These are phyloP conservation scores for Astrothelium subdiscretum DNA, from an alignment of 495 filamentous ascomycete species.

Conservation along the genomic window DNA sequence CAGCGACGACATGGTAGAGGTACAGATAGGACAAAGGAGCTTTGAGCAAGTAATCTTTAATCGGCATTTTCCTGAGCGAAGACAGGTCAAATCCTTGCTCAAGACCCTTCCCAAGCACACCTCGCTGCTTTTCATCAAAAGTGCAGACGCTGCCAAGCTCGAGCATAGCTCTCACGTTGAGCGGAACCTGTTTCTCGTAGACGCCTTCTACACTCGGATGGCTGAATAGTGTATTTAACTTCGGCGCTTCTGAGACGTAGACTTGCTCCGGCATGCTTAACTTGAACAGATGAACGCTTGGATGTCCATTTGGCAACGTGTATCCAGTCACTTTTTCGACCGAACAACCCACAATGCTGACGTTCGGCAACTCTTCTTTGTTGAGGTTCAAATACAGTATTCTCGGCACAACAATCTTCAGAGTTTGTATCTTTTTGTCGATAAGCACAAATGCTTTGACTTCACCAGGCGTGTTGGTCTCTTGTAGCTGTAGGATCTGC, in stretches of 20 bases:
- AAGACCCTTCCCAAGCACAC: constrained; percentile 83
- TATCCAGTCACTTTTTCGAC: constrained; percentile 80
- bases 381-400: constrained; percentile 88
- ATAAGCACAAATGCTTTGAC: constrained; percentile 86
- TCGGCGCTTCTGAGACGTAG: constrained; percentile 71
- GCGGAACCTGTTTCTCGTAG: constrained; percentile 84
- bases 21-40: constrained; percentile 67
- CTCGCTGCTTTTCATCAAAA: constrained; percentile 80
- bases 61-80: constrained; percentile 51
- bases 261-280: constrained; percentile 78
- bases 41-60: constrained; percentile 60
- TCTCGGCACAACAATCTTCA: constrained; percentile 83
- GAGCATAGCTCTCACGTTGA: constrained; percentile 72
- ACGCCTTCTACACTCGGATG: constrained; percentile 93
- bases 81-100: constrained; percentile 89
- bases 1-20: constrained; percentile 81
- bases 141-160: constrained; percentile 89
- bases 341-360: constrained; percentile 74
- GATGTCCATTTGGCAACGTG: constrained; percentile 88
- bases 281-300: constrained; percentile 88
- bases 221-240: constrained; percentile 70
- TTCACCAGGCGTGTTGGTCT: constrained; percentile 70
- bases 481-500: constrained; percentile 81
- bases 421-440: constrained; percentile 72
- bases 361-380: constrained; percentile 71